A percentile compares a stretch with the other conserved stretches of the same genome.
Evolutionary conservation across 371 early-diverging fungal genomes (phyloP).

Genomic region (Mucor lusitanicus): DNA sequence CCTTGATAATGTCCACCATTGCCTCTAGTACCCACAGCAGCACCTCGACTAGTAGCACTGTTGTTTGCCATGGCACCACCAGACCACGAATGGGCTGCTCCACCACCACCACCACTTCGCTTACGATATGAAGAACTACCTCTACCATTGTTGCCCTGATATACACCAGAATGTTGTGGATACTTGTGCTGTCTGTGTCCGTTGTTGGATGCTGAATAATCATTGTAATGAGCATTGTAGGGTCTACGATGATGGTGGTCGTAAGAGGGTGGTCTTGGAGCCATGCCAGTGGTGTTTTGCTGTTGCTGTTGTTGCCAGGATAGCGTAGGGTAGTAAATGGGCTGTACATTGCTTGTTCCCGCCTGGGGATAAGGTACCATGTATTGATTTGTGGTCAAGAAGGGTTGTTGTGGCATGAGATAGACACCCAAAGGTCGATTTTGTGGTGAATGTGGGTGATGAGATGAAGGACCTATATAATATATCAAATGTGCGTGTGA

Average conservation of each 20-base stretch:
- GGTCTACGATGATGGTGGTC: not conserved
- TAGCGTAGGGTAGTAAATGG: slow-evolving; percentile 12
- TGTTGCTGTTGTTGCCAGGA: slow-evolving; percentile 16
- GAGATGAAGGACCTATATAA: not conserved
- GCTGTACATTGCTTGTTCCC: slow-evolving; percentile 15
- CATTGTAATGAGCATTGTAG: not conserved
- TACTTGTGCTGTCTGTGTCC: not conserved
- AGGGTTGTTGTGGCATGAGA: slow-evolving; percentile 17
- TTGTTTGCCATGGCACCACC: not conserved
- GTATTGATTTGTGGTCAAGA: slow-evolving; percentile 15
- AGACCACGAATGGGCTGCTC: not conserved
- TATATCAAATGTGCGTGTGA: too few relatives aligned
- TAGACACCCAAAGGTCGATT: slow-evolving; percentile 17
- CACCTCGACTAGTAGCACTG: too few relatives aligned
- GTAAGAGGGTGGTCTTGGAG: not conserved
- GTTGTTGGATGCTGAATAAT: not conserved
- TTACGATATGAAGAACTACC: not conserved
- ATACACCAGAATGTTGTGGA: not conserved
- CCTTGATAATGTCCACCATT: not conserved
- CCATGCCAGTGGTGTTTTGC: not conserved
- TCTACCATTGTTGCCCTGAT: not conserved
- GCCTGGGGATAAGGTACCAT: slow-evolving; percentile 21
- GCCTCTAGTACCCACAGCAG: not conserved
- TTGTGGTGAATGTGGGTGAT: not conserved
- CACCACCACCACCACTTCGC: not conserved